Percentiles rank a stretch among this genome's conserved stretches.
Evolutionary conservation across 495 filamentous ascomycete species (phyloP).

Genomic region (Hypoxylon perforatum): DNA sequence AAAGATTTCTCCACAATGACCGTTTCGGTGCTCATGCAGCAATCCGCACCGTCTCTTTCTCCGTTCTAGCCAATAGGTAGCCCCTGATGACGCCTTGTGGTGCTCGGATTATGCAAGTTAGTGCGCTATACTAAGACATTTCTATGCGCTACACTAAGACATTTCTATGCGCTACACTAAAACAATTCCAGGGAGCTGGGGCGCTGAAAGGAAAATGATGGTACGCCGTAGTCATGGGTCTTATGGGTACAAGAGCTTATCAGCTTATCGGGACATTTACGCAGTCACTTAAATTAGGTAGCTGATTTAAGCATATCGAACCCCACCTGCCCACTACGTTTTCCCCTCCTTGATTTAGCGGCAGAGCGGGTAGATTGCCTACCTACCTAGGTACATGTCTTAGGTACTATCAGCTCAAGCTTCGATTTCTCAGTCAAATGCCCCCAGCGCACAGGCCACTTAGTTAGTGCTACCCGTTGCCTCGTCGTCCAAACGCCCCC

Average conservation of each 20-base stretch:
- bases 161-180: conserved; percentile 21
- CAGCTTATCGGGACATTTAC: not conserved
- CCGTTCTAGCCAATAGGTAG: conserved; percentile 36
- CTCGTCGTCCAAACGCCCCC: conserved; percentile 31
- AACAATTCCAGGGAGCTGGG: not conserved
- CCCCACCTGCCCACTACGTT: conserved; percentile 14
- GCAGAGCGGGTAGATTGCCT: not conserved
- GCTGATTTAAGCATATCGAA: conserved; percentile 21
- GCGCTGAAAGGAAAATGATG: not conserved
- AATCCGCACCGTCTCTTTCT: conserved; percentile 43
- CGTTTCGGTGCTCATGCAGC: conserved; percentile 36
- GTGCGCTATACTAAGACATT: conserved; percentile 29
- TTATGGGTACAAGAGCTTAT: conserved; percentile 22
- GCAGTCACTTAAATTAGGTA: not conserved
- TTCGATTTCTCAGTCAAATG: not conserved
- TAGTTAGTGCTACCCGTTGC: conserved; percentile 18
- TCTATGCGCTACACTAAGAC: conserved; percentile 15
- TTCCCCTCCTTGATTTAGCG: conserved; percentile 21
- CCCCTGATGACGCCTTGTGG: conserved; percentile 20
- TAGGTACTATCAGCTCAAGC: not conserved
- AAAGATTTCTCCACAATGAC: conserved; percentile 41
- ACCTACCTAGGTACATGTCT: not conserved
- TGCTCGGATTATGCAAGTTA: conserved; percentile 25
- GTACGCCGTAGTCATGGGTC: too few species aligned
- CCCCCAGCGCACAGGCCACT: conserved; percentile 22